phyloP scores from a whole-genome alignment of 2,329 filamentous ascomycete genomes.

The Aspergillus terreus region DNA sequence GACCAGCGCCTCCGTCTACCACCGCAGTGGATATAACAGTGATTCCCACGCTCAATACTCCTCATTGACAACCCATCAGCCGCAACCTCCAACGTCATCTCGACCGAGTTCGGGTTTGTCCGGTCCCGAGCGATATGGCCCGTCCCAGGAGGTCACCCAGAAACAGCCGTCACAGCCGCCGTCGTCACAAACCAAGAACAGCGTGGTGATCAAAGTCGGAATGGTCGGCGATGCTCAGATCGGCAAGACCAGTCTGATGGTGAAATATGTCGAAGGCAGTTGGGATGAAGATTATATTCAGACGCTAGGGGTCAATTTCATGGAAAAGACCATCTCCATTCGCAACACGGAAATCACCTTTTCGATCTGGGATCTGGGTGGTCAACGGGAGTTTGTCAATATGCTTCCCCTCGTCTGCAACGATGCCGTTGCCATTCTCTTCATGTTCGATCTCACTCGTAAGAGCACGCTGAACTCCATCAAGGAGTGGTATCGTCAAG shows the following conservation, averaged over 20 bases:
- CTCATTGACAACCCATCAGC: conserved; percentile 40
- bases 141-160: conserved; percentile 48
- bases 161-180: conserved; percentile 36
- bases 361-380: conserved; percentile 97
- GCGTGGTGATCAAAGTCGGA: conserved; percentile 97
- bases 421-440: conserved; percentile 94
- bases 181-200: conserved; percentile 43
- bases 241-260: conserved; percentile 98
- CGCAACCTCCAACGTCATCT: conserved; percentile 33
- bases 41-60: conserved; percentile 49
- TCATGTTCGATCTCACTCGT: conserved; percentile 98
- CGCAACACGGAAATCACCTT: conserved; percentile 99
- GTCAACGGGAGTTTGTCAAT: conserved; percentile 98
- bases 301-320: conserved; percentile 97
- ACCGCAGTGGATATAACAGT: conserved; percentile 40
- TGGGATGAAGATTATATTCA: conserved; percentile 99
- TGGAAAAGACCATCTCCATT: conserved; percentile 99
- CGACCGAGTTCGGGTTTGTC: conserved; percentile 52
- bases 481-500: conserved; percentile 99
- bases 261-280: conserved; percentile 98
- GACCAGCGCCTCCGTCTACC: conserved; percentile 18
- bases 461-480: conserved; percentile 99
- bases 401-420: conserved; percentile 99
- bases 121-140: conserved; percentile 41
- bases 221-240: conserved; percentile 99